Base-by-base conservation (phyloP, 495 filamentous ascomycete genomes). In the Apiosordaria backusii region DNA sequence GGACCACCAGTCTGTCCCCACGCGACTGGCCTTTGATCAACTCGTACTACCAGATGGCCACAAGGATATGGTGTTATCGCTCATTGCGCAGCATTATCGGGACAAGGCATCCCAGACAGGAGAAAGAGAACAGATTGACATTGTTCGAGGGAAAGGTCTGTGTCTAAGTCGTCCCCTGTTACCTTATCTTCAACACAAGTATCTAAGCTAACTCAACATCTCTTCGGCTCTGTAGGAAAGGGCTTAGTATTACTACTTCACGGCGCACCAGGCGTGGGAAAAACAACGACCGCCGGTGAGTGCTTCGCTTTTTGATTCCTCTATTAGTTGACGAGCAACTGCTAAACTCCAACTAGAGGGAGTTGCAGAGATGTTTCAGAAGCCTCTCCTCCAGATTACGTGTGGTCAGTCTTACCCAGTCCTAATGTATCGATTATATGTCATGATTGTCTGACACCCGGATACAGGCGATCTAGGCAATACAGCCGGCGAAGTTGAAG, bases 191-290 rank as follows among this genome's bases (percentile, higher is more conserved):
- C 22, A 9, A 13, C 35, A 10, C 35, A 40, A 40, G 9, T n/a
- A 40, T 40, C 35, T 29, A 29, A 29, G 9, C 3, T 5, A 13
- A 40, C 35, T 7, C 7, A 6, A 10, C 7, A n/a, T n/a, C n/a
- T n/a, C n/a, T n/a, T n/a, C n/a, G 0, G 9, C 35, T 40, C 15
- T 0, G 1, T 78, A 83, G 58, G 83, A 78, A 1, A 78, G 40
- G 84, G 83, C 0, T 68, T 85, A 9, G 78, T 84, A 13, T 72
- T 80, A 10, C 73, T 87, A 1, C 76, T 72, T 0, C 81, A 82
- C 52, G 84, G 84, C 72, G 10, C 72, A 1, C 83, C 83, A 5
- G 83, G 83, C 0, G 78, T 81, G 0, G 81, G 80, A 0, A 82
- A 82, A 66, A 80, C 80, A 4, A 70, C 73, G 0, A 82, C 81